phyloP scores from a whole-genome alignment of 164 flowering plant genomes.

The Tetracentron sinense region DNA sequence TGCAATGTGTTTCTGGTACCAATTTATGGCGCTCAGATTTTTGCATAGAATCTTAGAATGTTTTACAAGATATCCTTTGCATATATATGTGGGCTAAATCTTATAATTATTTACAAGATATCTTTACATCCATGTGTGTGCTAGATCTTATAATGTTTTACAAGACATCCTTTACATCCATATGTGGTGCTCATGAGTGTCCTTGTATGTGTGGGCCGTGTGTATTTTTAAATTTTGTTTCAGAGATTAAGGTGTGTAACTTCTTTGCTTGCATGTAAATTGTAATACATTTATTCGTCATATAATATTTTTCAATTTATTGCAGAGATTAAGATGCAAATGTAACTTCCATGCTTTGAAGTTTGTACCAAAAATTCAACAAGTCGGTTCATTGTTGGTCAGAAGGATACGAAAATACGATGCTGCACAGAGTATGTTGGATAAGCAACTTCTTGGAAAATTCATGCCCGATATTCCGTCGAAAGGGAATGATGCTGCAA shows the following conservation, averaged over 20 bases:
- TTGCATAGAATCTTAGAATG: neutral
- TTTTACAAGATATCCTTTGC: neutral
- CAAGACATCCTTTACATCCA: neutral
- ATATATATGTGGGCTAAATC: neutral
- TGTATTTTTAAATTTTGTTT: too few relatives aligned
- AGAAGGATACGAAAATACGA: slow-evolving; percentile 59
- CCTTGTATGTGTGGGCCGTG: too few relatives aligned
- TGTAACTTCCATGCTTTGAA: slow-evolving; percentile 94
- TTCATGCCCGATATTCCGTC: slow-evolving; percentile 36
- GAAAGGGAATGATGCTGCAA: slow-evolving; percentile 18
- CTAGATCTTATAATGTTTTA: neutral
- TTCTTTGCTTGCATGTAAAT: too few relatives aligned
- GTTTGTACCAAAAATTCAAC: slow-evolving; percentile 82
- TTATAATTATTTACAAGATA: too few relatives aligned
- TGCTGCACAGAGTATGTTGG: slow-evolving; percentile 38
- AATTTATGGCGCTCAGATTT: neutral
- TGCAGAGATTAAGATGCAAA: slow-evolving; percentile 88
- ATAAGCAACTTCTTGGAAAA: slow-evolving; percentile 68
- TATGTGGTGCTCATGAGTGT: too few relatives aligned
- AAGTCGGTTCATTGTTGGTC: slow-evolving; percentile 61
- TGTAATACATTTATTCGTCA: too few relatives aligned
- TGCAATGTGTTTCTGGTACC: neutral
- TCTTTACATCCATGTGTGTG: too few relatives aligned
- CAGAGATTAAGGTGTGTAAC: too few relatives aligned
- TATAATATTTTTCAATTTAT: slow-evolving; percentile 9